Conservation (phyloP, 1,139 yeast genomes). For the Yamadazyma spencermartinsiae region DNA sequence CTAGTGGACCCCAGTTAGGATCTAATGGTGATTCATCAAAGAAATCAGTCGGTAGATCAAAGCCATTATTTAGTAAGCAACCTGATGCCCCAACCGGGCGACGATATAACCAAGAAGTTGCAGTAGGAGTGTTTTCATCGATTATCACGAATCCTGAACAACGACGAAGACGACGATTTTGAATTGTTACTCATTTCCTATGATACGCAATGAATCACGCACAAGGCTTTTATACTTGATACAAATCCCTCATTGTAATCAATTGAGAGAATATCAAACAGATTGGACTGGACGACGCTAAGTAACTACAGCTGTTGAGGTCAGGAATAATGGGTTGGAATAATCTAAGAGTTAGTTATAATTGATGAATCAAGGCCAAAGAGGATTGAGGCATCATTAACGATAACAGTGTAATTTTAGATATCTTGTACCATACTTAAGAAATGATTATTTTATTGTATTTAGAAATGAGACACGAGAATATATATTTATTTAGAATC, state of each 20-base stretch:
- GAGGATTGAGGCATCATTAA: neutral
- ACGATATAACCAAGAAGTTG: slow-evolving; percentile 2
- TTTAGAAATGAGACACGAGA: slow-evolving; percentile 2
- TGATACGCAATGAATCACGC: too few relatives aligned
- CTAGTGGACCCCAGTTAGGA: slow-evolving; percentile 1
- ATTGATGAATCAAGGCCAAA: slow-evolving; percentile 1
- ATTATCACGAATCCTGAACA: neutral
- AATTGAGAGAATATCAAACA: slow-evolving; percentile 2
- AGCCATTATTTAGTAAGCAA: slow-evolving; percentile 1
- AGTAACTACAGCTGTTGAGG: neutral
- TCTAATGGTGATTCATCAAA: neutral
- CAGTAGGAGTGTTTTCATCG: neutral
- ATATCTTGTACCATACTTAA: neutral
- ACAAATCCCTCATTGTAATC: neutral
- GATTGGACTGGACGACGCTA: neutral
- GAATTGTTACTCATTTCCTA: too few relatives aligned
- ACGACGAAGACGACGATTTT: slow-evolving; percentile 4
- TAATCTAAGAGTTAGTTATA: slow-evolving; percentile 1
- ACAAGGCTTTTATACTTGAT: too few relatives aligned
- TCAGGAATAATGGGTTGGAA: neutral
- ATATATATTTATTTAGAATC: neutral
- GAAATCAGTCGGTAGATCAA: neutral
- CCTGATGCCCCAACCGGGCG: neutral
- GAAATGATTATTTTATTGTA: neutral
- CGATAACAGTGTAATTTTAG: slow-evolving; percentile 1